Evolutionary conservation across 441 rosid genomes (phyloP), one percentile per base, ranked within the genome.

Genomic region (Eruca vesicaria): DNA sequence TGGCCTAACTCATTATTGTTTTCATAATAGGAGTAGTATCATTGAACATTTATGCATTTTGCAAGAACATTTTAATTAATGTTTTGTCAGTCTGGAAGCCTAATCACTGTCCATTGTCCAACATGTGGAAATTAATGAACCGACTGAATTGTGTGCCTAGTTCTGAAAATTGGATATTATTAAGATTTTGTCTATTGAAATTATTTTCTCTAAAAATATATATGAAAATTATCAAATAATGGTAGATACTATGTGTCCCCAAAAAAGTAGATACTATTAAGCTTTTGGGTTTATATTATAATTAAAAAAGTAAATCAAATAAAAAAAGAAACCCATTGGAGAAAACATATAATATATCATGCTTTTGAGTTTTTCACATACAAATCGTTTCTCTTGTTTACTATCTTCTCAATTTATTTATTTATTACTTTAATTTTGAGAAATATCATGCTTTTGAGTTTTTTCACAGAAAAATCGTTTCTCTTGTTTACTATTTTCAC

Each of bases 61-160:
- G 19, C 35, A 63, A 11, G 2, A 33, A 16, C 38, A 35, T 14
- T 11, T 41, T 65, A 56, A 6, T 74, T 58, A 45, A 58, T 66
- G 72, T 74, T 58, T n/a, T 12, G 26, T 74, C 15, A 59, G 15
- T 45, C 53, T 66, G 28, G 60, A 74, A 74, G 72, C 62, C 78
- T 59, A 67, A 66, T 74, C 67, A 74, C 72, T 58, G 52, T 33
- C 61, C 28, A 66, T 56, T 38, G 48, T 31, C 38, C 67, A 66
- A 45, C 78, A 74, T 58, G 68, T 74, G 60, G 16, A 43, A 74
- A 20, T 45, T 66, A 20, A 65, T 73, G 50, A 41, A 14, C 15
- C 58, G 60, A 29, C 57, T 56, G 33, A 28, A 41, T 20, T 19
- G 16, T 62, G 21, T 43, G 29, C 1, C 7, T 10, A 23, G n/a